phyloP scores from a whole-genome alignment of 202 grass and related monocot genomes.

The Zoysia matrella region DNA sequence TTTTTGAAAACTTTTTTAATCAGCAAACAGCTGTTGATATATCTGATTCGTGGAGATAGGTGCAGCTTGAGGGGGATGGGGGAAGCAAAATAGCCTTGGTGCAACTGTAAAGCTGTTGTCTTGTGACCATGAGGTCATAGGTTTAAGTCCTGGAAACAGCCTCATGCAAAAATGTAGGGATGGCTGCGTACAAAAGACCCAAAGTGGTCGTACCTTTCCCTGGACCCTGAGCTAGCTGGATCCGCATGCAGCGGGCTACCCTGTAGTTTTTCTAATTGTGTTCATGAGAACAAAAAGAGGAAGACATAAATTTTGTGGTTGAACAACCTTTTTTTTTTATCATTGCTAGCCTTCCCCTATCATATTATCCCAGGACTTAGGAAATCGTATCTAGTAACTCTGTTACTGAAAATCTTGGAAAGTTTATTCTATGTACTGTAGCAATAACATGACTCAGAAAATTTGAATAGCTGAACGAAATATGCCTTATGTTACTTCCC shows the following conservation, averaged over 20 bases:
- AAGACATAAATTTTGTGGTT: not conserved
- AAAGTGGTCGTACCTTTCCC: too few species aligned
- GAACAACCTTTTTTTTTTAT: conserved; percentile 5
- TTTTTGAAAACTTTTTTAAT: not conserved
- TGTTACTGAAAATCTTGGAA: conserved; percentile 9
- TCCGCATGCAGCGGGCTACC: too few species aligned
- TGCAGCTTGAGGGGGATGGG: not conserved
- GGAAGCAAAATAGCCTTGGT: too few species aligned
- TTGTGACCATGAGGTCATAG: too few species aligned
- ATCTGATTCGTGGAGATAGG: conserved; percentile 27
- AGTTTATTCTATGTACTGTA: conserved; percentile 30
- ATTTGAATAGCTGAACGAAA: conserved; percentile 31
- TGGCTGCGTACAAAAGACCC: too few species aligned
- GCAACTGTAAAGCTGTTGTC: too few species aligned
- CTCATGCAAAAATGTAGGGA: too few species aligned
- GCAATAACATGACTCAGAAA: conserved; percentile 7
- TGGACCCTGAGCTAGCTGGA: too few species aligned
- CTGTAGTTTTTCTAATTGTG: conserved; percentile 1
- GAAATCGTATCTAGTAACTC: not conserved
- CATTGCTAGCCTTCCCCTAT: not conserved
- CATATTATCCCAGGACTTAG: conserved; percentile 1
- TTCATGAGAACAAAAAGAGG: not conserved
- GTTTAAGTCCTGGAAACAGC: too few species aligned
- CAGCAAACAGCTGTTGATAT: conserved; percentile 13
- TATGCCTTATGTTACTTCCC: conserved; percentile 21